A percentile compares a stretch with the other conserved stretches of the same genome.
These are phyloP conservation scores for Gracilaria caudata DNA, from an alignment of 23 red algal species.

Conservation along the genomic window DNA sequence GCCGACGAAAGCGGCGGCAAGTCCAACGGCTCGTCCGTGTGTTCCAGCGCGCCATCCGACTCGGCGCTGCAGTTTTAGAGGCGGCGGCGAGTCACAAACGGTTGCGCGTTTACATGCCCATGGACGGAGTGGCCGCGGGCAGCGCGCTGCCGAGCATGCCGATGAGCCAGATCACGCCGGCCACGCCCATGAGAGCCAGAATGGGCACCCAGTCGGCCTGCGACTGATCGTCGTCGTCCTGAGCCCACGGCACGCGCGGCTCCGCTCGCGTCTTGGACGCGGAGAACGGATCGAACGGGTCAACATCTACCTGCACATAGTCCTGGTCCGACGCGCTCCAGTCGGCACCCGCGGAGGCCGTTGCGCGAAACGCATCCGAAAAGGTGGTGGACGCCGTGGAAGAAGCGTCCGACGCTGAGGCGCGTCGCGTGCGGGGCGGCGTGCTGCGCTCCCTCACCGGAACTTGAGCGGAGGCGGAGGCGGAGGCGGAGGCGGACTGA, in stretches of 20 bases:
- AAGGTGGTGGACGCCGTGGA: slow-evolving; percentile 5
- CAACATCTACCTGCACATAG: slow-evolving; percentile 61
- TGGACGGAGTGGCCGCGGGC: slow-evolving; percentile 47
- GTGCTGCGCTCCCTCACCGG: slow-evolving; percentile 45
- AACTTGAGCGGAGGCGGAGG: no score
- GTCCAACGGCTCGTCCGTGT: no score
- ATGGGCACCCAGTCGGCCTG: slow-evolving; percentile 61
- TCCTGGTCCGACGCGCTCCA: slow-evolving; percentile 35
- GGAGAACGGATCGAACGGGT: slow-evolving; percentile 70
- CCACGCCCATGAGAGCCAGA: slow-evolving; percentile 38
- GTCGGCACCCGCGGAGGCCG: not conserved
- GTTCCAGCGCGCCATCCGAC: not conserved
- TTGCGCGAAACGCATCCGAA: slow-evolving; percentile 10
- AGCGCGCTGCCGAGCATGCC: slow-evolving; percentile 52
- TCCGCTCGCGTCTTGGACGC: slow-evolving; percentile 7
- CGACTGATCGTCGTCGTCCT: slow-evolving; percentile 22
- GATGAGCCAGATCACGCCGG: slow-evolving; percentile 54
- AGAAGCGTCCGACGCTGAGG: not conserved
- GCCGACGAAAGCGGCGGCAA: not conserved
- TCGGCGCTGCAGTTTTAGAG: not conserved
- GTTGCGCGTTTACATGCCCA: slow-evolving; percentile 46
- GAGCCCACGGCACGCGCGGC: slow-evolving; percentile 6
- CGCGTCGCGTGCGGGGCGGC: not conserved
- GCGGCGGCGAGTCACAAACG: not conserved
- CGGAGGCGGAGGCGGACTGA: not conserved